A percentile compares a stretch with the other conserved stretches of the same genome.
These are phyloP conservation scores for Fusarium chaquense DNA, from an alignment of 2,329 filamentous ascomycete species.

Conservation along the genomic window DNA sequence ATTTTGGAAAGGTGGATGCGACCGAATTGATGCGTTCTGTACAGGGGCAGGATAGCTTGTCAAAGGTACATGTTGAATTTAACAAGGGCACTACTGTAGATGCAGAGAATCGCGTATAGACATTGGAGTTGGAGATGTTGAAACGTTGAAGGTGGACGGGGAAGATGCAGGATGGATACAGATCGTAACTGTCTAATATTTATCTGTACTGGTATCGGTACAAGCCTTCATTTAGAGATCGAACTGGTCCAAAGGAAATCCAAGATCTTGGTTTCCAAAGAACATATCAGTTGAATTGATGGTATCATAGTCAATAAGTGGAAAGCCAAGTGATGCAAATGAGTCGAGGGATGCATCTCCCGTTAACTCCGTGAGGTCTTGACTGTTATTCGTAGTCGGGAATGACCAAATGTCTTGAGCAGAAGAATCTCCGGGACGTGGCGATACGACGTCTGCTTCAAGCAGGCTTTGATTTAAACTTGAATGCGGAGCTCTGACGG, in stretches of 20 bases:
- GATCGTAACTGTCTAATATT: neutral
- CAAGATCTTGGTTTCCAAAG: conserved; percentile 19
- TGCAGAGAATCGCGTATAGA: no score
- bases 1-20: conserved; percentile 35
- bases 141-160: no score
- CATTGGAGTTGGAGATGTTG: no score
- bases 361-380: neutral
- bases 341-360: neutral
- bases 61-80: neutral
- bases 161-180: no score
- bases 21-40: conserved; percentile 21
- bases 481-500: neutral
- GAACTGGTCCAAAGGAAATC: conserved; percentile 32
- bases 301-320: conserved; percentile 16
- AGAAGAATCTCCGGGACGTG: neutral
- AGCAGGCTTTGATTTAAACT: neutral
- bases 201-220: conserved; percentile 17
- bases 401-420: conserved; percentile 26
- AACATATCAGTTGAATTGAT: conserved; percentile 7
- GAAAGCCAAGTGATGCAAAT: neutral
- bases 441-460: accelerated
- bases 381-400: neutral
- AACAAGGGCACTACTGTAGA: neutral
- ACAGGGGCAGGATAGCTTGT: neutral
- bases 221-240: conserved; percentile 36